A percentile compares a stretch with the other conserved stretches of the same genome.
Conservation (phyloP, 2,329 filamentous ascomycete species). For the Stachybotrys chartarum region DNA sequence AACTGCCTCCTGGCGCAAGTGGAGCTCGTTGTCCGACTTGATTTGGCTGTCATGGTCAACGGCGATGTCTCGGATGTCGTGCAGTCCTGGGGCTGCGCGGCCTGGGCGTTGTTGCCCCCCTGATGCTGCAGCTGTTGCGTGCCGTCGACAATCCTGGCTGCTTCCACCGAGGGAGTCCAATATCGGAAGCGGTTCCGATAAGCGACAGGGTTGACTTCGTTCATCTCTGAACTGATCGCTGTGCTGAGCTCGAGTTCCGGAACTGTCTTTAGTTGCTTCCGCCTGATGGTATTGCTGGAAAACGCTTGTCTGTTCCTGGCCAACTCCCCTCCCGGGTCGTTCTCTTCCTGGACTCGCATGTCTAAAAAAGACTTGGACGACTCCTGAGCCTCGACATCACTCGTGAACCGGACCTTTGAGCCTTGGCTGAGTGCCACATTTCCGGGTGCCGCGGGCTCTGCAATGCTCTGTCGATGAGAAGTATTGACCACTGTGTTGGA, state of each 20-base stretch:
- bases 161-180: not conserved
- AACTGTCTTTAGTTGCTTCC: not conserved
- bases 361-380: constrained; percentile 30
- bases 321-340: constrained; percentile 7
- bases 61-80: too few relatives aligned
- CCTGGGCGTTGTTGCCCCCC: not conserved
- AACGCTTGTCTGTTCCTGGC: constrained; percentile 5
- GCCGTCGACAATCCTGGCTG: not conserved
- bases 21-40: not conserved
- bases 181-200: not conserved
- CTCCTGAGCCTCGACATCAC: constrained; percentile 8
- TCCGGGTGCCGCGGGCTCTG: constrained; percentile 10
- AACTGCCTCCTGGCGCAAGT: not conserved
- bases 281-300: not conserved
- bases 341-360: constrained; percentile 7
- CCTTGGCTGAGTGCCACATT: not conserved
- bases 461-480: constrained; percentile 16
- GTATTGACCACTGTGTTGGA: constrained; percentile 31
- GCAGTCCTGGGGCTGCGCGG: not conserved
- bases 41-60: not conserved
- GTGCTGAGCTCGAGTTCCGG: not conserved
- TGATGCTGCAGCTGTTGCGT: not conserved
- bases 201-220: not conserved
- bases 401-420: constrained; percentile 22
- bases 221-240: not conserved